Conservation (phyloP, 1,284 basidiomycete species). For the Austropuccinia psidii region DNA sequence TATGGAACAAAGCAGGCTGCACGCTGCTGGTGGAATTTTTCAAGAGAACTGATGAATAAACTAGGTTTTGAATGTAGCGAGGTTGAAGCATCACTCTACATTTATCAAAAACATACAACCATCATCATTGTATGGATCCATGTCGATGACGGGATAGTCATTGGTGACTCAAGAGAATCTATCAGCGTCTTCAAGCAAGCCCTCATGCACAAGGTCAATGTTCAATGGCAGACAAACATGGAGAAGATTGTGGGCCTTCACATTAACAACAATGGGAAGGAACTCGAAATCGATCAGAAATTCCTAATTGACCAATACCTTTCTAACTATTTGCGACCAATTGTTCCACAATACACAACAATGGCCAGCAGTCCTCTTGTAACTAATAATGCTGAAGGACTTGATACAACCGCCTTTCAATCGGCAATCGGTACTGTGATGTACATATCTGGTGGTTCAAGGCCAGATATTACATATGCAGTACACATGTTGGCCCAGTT, state of each 20-base stretch:
- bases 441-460: neutral
- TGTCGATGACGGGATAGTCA: neutral
- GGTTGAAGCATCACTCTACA: neutral
- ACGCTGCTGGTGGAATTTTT: conserved; percentile 7
- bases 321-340: neutral
- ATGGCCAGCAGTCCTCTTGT: neutral
- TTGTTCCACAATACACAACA: neutral
- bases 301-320: neutral
- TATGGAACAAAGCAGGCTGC: conserved; percentile 9
- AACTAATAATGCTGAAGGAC: neutral
- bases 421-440: neutral
- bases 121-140: neutral
- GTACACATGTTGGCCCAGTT: neutral
- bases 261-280: neutral
- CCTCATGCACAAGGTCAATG: neutral
- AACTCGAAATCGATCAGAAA: neutral
- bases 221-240: neutral
- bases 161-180: neutral
- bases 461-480: neutral
- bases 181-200: neutral
- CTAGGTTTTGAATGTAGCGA: neutral
- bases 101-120: neutral
- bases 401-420: neutral
- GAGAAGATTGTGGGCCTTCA: conserved; percentile 9
- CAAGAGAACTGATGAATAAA: neutral